phyloP scores from a whole-genome alignment of 1,139 yeast genomes.

The Zygotorulaspora mrakii region DNA sequence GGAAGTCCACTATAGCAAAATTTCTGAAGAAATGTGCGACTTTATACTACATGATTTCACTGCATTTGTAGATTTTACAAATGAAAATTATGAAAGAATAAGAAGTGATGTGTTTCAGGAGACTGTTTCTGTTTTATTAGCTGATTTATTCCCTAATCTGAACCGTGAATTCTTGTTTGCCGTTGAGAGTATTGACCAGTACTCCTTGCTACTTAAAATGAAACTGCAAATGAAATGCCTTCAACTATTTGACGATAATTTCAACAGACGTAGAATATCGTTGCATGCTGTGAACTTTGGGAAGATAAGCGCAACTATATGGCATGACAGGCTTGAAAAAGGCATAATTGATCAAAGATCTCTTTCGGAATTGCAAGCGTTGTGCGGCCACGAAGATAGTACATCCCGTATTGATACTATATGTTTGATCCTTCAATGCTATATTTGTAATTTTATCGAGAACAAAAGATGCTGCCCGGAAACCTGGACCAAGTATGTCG shows the following conservation, averaged over 20 bases:
- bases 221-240: conserved; percentile 10
- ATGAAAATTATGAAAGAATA: background rate
- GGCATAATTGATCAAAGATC: conserved; percentile 4
- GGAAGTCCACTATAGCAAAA: conserved; percentile 13
- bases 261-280: background rate
- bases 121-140: conserved; percentile 2
- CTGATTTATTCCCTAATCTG: conserved; percentile 7
- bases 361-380: conserved; percentile 3
- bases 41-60: conserved; percentile 6
- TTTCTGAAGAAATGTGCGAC: conserved; percentile 1
- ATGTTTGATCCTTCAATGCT: conserved; percentile 13
- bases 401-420: conserved; percentile 7
- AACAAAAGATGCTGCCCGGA: conserved; percentile 6
- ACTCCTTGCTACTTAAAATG: conserved; percentile 9
- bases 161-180: conserved; percentile 10
- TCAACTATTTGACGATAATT: conserved; percentile 4
- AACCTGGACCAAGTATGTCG: conserved; percentile 9
- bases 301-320: conserved; percentile 4
- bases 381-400: conserved; percentile 4
- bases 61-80: conserved; percentile 1
- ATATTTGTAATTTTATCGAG: conserved; percentile 15
- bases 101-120: background rate
- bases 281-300: conserved; percentile 5
- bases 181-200: conserved; percentile 6
- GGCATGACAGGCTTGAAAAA: conserved; percentile 10